These are phyloP conservation scores for Ceratocystis lukuohia DNA, from an alignment of 2,329 filamentous ascomycete species.

Conservation along the genomic window DNA sequence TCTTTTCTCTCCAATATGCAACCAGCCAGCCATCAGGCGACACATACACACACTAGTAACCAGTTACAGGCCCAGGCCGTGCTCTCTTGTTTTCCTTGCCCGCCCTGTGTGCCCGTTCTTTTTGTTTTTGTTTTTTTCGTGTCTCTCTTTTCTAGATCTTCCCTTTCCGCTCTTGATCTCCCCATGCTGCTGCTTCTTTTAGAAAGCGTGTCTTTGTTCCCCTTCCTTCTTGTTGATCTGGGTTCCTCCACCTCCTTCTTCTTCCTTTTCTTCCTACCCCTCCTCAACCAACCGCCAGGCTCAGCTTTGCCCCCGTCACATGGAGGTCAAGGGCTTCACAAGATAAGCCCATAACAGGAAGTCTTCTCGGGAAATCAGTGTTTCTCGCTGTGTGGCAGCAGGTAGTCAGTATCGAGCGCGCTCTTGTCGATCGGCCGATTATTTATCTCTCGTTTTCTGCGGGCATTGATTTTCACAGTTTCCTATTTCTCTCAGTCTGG, in stretches of 20 bases:
- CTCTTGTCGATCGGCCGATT: not conserved
- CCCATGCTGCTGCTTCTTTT: not conserved
- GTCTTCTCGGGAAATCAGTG: not conserved
- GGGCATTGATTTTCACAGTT: not conserved
- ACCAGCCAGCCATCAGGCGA: not conserved
- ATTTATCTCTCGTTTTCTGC: not conserved
- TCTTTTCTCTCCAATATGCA: not conserved
- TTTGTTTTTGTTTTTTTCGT: not conserved
- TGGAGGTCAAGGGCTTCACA: not conserved
- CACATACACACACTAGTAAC: no score
- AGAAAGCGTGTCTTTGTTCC: not conserved
- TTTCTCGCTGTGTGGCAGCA: not conserved
- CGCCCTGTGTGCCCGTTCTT: not conserved
- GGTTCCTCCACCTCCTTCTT: not conserved
- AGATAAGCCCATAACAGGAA: not conserved
- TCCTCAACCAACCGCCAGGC: not conserved
- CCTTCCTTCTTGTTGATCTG: not conserved
- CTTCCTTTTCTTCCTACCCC: not conserved
- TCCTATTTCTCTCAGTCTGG: not conserved
- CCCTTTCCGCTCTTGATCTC: not conserved
- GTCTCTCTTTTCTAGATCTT: not conserved
- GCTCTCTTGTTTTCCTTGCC: not conserved
- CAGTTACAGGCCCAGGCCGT: not conserved
- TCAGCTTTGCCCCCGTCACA: not conserved
- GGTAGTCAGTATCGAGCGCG: not conserved